phyloP scores from a whole-genome alignment of 345 rosid genomes.

The rapeseed (Brassica napus) region Da-Ae NC_063441.1:2639501-2640000 shows the following conservation, averaged over 20 bases:
- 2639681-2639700: conserved; percentile 29
- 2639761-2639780: conserved; percentile 16
- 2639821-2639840: conserved; percentile 16
- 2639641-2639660: conserved; percentile 4
- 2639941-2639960: conserved; percentile 12
- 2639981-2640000: conserved; percentile 22
- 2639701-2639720: conserved; percentile 11
- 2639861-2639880: not conserved
- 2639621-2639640: conserved; percentile 26
- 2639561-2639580: conserved; percentile 25
- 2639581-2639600: conserved; percentile 25
- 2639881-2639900: conserved; percentile 1
- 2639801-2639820: conserved; percentile 21
- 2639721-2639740: conserved; percentile 25
- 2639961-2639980: conserved; percentile 9
- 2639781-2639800: conserved; percentile 35
- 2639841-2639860: not conserved
- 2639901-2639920: conserved; percentile 10
- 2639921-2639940: conserved; percentile 8
- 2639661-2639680: conserved; percentile 24
- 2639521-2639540: conserved; percentile 32
- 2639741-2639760: conserved; percentile 30
- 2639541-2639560: conserved; percentile 31
- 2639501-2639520: conserved; percentile 29
- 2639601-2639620: not conserved